phyloP scores from a whole-genome alignment of 768 basidiomycete genomes.

The Mycena albidolilacea region DNA sequence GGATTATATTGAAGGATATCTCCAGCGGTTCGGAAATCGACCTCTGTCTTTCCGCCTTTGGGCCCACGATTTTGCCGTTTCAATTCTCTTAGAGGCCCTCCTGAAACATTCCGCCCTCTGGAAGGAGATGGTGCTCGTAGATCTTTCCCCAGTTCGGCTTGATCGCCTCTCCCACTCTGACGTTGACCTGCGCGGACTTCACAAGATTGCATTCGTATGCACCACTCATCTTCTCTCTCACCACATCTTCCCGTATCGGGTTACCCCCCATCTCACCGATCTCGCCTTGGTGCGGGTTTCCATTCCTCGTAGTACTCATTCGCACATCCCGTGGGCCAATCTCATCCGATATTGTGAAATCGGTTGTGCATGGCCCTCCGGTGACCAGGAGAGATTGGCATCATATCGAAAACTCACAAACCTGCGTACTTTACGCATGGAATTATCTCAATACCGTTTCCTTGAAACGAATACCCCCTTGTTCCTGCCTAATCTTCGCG shows the following conservation, averaged over 20 bases:
- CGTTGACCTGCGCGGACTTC: background rate
- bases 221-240: background rate
- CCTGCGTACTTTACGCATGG: constrained; percentile 7
- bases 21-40: background rate
- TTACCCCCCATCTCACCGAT: constrained; percentile 12
- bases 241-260: background rate
- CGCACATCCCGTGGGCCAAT: constrained; percentile 23
- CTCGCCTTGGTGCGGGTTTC: constrained; percentile 1
- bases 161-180: background rate
- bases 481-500: constrained; percentile 5
- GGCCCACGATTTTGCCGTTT: background rate
- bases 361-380: background rate
- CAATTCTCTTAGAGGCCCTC: background rate
- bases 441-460: too few relatives aligned
- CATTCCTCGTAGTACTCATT: background rate
- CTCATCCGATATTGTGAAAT: constrained; percentile 21
- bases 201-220: background rate
- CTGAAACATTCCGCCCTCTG: constrained; percentile 12
- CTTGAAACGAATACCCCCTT: background rate
- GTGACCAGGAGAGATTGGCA: too few relatives aligned
- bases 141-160: background rate
- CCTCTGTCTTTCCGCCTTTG: constrained; percentile 26
- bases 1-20: too few relatives aligned
- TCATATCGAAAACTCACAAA: constrained; percentile 12
- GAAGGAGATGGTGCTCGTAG: constrained; percentile 1